These are phyloP conservation scores for Tetrahymena borealis DNA, from an alignment of 73 alveolate genomes.

Conservation along the genomic window DNA sequence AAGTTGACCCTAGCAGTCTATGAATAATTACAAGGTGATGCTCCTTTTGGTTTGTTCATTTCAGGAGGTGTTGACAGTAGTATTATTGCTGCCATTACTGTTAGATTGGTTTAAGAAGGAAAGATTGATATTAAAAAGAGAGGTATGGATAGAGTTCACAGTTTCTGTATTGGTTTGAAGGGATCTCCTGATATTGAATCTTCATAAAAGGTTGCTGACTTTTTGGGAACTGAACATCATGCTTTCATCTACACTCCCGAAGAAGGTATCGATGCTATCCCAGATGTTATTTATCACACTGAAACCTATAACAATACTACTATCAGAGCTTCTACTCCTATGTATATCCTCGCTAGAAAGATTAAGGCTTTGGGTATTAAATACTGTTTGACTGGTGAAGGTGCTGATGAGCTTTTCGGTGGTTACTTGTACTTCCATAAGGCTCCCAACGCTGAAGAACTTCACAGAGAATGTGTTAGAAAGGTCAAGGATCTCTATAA, in stretches of 20 bases:
- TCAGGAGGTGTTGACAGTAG: conserved; percentile 52
- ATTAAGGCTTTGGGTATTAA: conserved; percentile 52
- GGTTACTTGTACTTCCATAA: conserved; percentile 82
- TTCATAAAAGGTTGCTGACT: conserved; percentile 58
- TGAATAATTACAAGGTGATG: conserved; percentile 53
- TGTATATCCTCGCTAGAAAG: conserved; percentile 74
- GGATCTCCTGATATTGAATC: conserved; percentile 69
- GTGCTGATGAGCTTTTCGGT: conserved; percentile 64
- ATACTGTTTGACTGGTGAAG: conserved; percentile 61
- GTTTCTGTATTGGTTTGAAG: conserved; percentile 65
- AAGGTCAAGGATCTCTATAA: conserved; percentile 38
- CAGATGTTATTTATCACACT: conserved; percentile 71
- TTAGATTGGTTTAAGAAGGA: conserved; percentile 31
- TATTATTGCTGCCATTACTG: conserved; percentile 47
- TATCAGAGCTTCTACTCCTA: conserved; percentile 83
- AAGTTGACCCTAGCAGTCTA: conserved; percentile 34
- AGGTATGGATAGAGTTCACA: conserved; percentile 49
- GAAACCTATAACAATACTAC: conserved; percentile 80
- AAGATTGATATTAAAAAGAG: conserved; percentile 26
- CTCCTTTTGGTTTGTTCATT: conserved; percentile 65
- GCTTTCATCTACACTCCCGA: conserved; percentile 64
- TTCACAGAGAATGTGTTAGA: conserved; percentile 47
- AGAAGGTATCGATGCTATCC: conserved; percentile 74
- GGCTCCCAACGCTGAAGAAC: conserved; percentile 58
- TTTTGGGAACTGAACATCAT: conserved; percentile 70